Percentiles rank a stretch among this genome's conserved stretches.
These are phyloP conservation scores for Xylariaceae sp. DNA, from an alignment of 2,329 filamentous ascomycete genomes.

Conservation along the genomic window DNA sequence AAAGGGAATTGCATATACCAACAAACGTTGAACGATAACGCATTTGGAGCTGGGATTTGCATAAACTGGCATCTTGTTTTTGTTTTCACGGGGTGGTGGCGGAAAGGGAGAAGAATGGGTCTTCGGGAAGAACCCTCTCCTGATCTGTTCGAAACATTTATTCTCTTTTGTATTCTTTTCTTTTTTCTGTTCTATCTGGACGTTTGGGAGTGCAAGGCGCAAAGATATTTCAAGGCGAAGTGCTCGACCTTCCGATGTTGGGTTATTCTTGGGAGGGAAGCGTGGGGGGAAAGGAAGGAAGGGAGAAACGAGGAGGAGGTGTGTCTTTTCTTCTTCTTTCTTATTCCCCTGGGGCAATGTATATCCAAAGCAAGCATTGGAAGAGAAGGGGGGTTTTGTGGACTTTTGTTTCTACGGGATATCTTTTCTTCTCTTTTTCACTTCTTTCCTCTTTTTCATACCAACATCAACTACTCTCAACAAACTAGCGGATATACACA, in stretches of 20 bases:
- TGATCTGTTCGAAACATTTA: no score
- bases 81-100: constrained; percentile 14
- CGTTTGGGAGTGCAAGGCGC: constrained; percentile 22
- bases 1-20: constrained; percentile 2
- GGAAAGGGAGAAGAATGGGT: not conserved
- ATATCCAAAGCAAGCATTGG: constrained; percentile 14
- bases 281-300: no score
- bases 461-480: not conserved
- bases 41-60: constrained; percentile 10
- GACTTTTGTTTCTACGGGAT: constrained; percentile 6
- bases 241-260: constrained; percentile 26
- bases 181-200: not conserved
- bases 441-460: no score
- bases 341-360: constrained; percentile 12
- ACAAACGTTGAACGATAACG: constrained; percentile 6
- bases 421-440: not conserved
- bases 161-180: constrained; percentile 1
- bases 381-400: not conserved
- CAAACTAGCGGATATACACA: constrained; percentile 7
- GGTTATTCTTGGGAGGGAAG: constrained; percentile 9
- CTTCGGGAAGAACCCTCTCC: no score
- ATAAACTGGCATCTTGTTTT: constrained; percentile 11
- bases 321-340: not conserved
- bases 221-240: constrained; percentile 24
- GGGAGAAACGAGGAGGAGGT: not conserved